A percentile compares a stretch with the other conserved stretches of the same genome.
Evolutionary conservation across 2,329 filamentous ascomycete species (phyloP).

Genomic region (Ophiosphaerella herpotricha): DNA sequence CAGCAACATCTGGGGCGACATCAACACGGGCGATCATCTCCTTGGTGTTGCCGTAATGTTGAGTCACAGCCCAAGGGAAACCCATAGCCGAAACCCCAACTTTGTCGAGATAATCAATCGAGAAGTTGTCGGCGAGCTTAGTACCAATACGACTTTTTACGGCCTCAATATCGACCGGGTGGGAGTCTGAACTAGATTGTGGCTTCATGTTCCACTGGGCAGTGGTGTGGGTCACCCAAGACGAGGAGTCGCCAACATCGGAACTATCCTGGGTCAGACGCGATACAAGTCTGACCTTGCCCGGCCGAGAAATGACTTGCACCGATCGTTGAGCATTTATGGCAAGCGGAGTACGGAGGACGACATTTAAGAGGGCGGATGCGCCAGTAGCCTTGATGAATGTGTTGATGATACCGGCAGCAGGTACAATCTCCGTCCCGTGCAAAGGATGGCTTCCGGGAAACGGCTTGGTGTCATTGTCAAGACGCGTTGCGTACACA

Average conservation of each 20-base stretch:
- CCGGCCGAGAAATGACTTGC: conserved; percentile 33
- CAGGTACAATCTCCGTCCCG: conserved; percentile 51
- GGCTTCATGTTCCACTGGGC: conserved; percentile 3
- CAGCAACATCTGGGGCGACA: too few species aligned
- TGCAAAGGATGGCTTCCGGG: conserved; percentile 47
- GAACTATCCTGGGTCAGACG: conserved; percentile 6
- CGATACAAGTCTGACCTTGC: conserved; percentile 6
- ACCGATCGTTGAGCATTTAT: conserved; percentile 38
- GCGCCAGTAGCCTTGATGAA: conserved; percentile 41
- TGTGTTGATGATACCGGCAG: conserved; percentile 48
- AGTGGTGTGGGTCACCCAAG: conserved; percentile 10
- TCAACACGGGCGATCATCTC: conserved; percentile 36
- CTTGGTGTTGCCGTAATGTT: conserved; percentile 44
- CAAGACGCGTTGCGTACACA: conserved; percentile 39
- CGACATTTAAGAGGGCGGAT: conserved; percentile 35
- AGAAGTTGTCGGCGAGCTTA: conserved; percentile 36
- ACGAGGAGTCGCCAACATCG: conserved; percentile 5
- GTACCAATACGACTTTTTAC: conserved; percentile 32
- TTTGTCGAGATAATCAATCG: conserved; percentile 45
- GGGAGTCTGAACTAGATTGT: neutral
- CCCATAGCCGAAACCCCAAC: conserved; percentile 48
- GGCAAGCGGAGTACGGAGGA: conserved; percentile 42
- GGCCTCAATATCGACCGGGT: conserved; percentile 25
- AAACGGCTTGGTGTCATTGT: conserved; percentile 45
- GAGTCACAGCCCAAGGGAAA: conserved; percentile 49